A percentile compares a stretch with the other conserved stretches of the same genome.
phyloP scores from a whole-genome alignment of 2,329 filamentous ascomycete species.

The Pestalotiopsis sp. region DNA sequence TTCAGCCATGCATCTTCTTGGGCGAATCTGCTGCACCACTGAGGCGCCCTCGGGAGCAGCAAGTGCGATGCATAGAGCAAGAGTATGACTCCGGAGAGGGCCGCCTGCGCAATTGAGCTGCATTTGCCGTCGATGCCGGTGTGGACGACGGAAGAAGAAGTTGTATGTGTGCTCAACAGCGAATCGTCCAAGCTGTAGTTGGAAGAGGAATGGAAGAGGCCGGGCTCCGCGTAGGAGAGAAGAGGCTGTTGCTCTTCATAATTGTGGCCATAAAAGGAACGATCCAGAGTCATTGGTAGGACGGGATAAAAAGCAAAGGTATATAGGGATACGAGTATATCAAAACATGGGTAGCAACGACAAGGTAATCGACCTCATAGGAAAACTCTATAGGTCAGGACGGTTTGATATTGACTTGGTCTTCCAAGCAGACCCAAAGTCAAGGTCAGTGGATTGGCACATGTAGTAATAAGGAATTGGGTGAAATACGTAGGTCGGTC shows the following conservation, averaged over 20 bases:
- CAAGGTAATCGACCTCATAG: neutral
- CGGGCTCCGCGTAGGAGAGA: neutral
- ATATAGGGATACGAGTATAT: neutral
- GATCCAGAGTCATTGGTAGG: neutral
- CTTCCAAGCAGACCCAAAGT: neutral
- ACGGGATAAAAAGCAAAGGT: neutral
- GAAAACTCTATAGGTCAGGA: neutral
- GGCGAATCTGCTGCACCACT: conserved; percentile 47
- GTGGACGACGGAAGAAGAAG: too few species aligned
- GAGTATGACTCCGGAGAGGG: conserved; percentile 32
- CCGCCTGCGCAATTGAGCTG: conserved; percentile 30
- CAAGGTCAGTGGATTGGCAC: neutral
- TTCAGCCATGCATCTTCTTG: conserved; percentile 33
- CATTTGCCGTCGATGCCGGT: conserved; percentile 21
- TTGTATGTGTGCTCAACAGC: neutral
- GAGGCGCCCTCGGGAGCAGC: conserved; percentile 34
- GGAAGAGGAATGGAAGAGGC: neutral
- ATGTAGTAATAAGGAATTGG: neutral
- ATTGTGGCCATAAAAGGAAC: conserved; percentile 3
- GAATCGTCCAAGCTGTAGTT: neutral
- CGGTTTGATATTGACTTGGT: neutral
- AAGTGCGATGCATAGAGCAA: conserved; percentile 29
- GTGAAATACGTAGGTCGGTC: neutral
- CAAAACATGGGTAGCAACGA: neutral
- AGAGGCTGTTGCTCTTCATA: conserved; percentile 7